A percentile compares a stretch with the other conserved stretches of the same genome.
phyloP scores from a whole-genome alignment of 331 rosid species.

The Stylosanthes scabra region DNA sequence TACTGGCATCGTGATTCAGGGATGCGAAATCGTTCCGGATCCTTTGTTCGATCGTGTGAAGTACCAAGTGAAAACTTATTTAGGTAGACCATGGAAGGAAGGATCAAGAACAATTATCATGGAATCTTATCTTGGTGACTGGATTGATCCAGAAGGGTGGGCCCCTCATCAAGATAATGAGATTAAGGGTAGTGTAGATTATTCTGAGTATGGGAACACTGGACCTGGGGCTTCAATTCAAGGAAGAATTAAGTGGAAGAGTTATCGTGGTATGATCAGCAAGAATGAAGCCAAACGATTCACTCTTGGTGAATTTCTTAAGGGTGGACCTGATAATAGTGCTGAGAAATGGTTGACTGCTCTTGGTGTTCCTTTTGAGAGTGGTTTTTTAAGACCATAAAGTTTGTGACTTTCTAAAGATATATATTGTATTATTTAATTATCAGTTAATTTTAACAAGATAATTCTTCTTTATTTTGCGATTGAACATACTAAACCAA shows the following conservation, averaged over 20 bases:
- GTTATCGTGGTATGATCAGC: slow-evolving; percentile 46
- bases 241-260: slow-evolving; percentile 59
- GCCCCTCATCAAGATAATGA: slow-evolving; percentile 39
- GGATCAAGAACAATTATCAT: slow-evolving; percentile 52
- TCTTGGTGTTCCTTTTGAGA: slow-evolving; percentile 41
- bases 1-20: slow-evolving; percentile 54
- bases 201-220: slow-evolving; percentile 56
- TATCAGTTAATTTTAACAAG: no score
- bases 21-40: slow-evolving; percentile 57
- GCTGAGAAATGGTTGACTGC: slow-evolving; percentile 36
- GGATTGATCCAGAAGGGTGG: slow-evolving; percentile 60
- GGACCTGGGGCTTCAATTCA: slow-evolving; percentile 55
- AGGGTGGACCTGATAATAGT: slow-evolving; percentile 22
- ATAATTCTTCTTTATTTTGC: no score
- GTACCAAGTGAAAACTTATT: slow-evolving; percentile 44
- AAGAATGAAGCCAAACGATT: slow-evolving; percentile 46
- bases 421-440: no score
- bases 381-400: slow-evolving; percentile 32
- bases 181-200: slow-evolving; percentile 32
- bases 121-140: slow-evolving; percentile 58
- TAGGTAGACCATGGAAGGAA: slow-evolving; percentile 76
- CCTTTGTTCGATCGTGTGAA: slow-evolving; percentile 32
- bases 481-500: no score
- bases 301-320: slow-evolving; percentile 43
- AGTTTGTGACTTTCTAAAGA: neutral